Base-by-base conservation (phyloP, 2,329 filamentous ascomycete species). In the Fusarium duplospermum region DNA sequence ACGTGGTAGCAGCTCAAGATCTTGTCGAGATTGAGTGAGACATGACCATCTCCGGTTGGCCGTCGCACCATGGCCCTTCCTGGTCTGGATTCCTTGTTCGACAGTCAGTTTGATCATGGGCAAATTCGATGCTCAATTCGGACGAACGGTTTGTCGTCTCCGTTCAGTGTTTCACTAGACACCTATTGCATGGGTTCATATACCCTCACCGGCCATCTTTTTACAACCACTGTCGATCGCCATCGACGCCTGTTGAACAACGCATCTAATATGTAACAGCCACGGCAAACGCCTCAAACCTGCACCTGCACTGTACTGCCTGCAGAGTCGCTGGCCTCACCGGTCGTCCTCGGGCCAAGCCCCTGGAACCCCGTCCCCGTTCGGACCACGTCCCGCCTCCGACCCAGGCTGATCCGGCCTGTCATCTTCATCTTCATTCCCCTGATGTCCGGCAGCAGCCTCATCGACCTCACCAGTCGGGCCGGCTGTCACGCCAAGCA, bases 301-400 rank as follows among this genome's bases (percentile, higher is more conserved):
- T 20, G 40, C 22, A 62, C 29, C 67, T 64, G 64, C 62, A 62
- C 31, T 33, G 31, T 33, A 33, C 31, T 6, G 31, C 31, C 31
- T 33, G 22, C 60, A 47, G 40, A n/a, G 16, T 60, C 45, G 64
- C 64, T 57, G 47, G 56, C 66, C 35, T 74, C 69, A 67, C 59
- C 62, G 60, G 29, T 79, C 80, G 24, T 52, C 47, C n/a, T 76
- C 78, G 18, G 82, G 82, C 82, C 82, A 83, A 35, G 80, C 79
- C 35, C 82, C 82, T 14, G 82, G 82, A 13, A 80, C 27, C 14
- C 36, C 62, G 64, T 71, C 72, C 45, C 56, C 57, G 22, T 73
- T 64, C 8, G 70, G 66, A 11, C 62, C 75, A 29, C 42, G 56
- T 11, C 31, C 35, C 35, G 27, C 54, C 36, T 67, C 42, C 29